Percentiles rank a stretch among this genome's conserved stretches.
phyloP scores from a whole-genome alignment of 805 yeast species.

The Pichia occidentalis region DNA sequence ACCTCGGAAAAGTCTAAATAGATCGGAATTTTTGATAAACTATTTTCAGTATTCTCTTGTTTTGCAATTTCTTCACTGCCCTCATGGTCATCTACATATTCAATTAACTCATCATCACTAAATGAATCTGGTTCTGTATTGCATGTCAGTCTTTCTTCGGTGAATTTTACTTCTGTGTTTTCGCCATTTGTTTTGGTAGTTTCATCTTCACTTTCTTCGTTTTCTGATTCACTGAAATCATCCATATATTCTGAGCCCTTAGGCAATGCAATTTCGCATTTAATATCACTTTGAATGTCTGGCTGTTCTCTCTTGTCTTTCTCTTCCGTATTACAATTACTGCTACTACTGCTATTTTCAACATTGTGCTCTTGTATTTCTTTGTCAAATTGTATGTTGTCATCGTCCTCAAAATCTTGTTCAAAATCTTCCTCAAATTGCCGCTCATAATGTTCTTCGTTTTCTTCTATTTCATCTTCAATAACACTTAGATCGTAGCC shows the following conservation, averaged over 20 bases:
- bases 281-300: too few species aligned
- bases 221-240: conserved; percentile 7
- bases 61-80: not conserved
- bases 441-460: not conserved
- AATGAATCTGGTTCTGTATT: not conserved
- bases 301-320: too few species aligned
- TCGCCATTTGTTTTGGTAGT: not conserved
- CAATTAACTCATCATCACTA: conserved; percentile 7
- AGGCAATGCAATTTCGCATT: too few species aligned
- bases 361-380: not conserved
- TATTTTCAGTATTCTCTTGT: conserved; percentile 2
- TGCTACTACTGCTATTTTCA: too few species aligned
- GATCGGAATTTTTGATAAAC: conserved; percentile 16
- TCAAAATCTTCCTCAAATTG: conserved; percentile 2
- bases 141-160: not conserved
- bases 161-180: not conserved
- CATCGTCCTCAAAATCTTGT: not conserved
- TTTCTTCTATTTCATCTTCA: not conserved
- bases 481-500: not conserved
- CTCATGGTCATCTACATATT: not conserved
- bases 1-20: conserved; percentile 25
- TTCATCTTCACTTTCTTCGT: conserved; percentile 1
- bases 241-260: not conserved
- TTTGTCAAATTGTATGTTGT: not conserved
- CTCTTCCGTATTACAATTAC: too few species aligned